Percentiles rank a stretch among this genome's conserved stretches.
Conservation (phyloP, 2,329 filamentous ascomycete species). For the Monosporascus sp. region DNA sequence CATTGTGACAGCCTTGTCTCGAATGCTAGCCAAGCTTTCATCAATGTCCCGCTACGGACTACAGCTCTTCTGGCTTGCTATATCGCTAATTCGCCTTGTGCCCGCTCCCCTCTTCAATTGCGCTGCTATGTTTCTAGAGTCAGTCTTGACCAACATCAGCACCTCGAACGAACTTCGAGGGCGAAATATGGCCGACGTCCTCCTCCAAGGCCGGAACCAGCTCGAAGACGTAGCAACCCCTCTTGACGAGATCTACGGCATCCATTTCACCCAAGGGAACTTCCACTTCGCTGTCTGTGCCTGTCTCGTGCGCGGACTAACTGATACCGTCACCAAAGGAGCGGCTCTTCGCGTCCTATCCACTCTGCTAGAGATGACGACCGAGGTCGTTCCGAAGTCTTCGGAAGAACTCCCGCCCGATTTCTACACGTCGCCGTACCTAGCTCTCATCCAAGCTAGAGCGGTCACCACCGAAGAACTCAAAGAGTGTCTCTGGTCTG, state of each 20-base stretch:
- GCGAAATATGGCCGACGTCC: slow-evolving; percentile 52
- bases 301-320: slow-evolving; percentile 58
- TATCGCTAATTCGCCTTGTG: slow-evolving; percentile 60
- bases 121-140: slow-evolving; percentile 59
- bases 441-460: slow-evolving; percentile 54
- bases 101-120: slow-evolving; percentile 60
- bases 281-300: slow-evolving; percentile 65
- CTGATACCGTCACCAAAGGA: slow-evolving; percentile 54
- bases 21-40: slow-evolving; percentile 66
- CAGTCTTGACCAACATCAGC: slow-evolving; percentile 59
- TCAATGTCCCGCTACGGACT: slow-evolving; percentile 62
- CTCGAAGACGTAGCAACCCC: slow-evolving; percentile 58
- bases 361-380: slow-evolving; percentile 53
- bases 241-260: slow-evolving; percentile 60
- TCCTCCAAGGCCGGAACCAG: slow-evolving; percentile 55
- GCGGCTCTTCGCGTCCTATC: slow-evolving; percentile 56
- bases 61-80: slow-evolving; percentile 66
- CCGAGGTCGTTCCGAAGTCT: slow-evolving; percentile 29
- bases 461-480: slow-evolving; percentile 53
- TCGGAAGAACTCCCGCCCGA: slow-evolving; percentile 25
- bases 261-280: slow-evolving; percentile 58
- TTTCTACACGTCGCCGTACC: slow-evolving; percentile 48
- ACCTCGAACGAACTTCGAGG: slow-evolving; percentile 55
- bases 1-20: slow-evolving; percentile 61
- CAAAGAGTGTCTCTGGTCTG: slow-evolving; percentile 57